Evolutionary conservation across 306 rosid species (phyloP), one percentile per base, ranked within the genome.

Genomic region (Acacia acuminata): DNA sequence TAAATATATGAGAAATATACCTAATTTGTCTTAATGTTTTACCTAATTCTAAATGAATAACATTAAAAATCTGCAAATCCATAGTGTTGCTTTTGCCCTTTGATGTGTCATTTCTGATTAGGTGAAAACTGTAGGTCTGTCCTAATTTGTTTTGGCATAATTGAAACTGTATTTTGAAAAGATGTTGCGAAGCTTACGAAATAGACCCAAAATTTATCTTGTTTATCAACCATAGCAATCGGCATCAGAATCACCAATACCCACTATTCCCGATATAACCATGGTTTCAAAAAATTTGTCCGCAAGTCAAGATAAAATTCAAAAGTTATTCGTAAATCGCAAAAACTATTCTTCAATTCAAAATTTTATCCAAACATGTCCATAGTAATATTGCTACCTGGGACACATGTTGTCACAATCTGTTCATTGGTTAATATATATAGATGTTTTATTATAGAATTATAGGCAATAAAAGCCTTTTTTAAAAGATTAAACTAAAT

Each of bases 71-170:
- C 3, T 15, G 10, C 42, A 64, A 27, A 30, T 64, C 42, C n/a
- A 5, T 30, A 30, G 69, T 30, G n/a, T 64, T 0, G 4, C 10
- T 11, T 30, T 30, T 64, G n/a, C 19, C 15, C 38, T 64, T 38
- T 5, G 42, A 38, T 5, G 19, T 14, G n/a, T 30, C 42, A 7
- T 64, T 64, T 38, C 50, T 36, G 16, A 36, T 17, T 36, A 3
- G 73, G 53, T 70, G 75, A 22, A 43, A 43, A 42, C 25, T 22
- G 75, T 43, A 22, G 30, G 22, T 1, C 32, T 58, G 76, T 64
- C 70, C 17, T 30, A 30, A 30, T 64, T 32, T 13, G 71, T 30
- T 72, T 67, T 82, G 77, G 76, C 61, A 45, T 61, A 38, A 10
- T 67, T 56, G 74, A 44, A 71, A 34, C 47, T 44, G 36, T 40